Conservation (phyloP, 345 rosid genomes). For the Heritiera fomes region DNA sequence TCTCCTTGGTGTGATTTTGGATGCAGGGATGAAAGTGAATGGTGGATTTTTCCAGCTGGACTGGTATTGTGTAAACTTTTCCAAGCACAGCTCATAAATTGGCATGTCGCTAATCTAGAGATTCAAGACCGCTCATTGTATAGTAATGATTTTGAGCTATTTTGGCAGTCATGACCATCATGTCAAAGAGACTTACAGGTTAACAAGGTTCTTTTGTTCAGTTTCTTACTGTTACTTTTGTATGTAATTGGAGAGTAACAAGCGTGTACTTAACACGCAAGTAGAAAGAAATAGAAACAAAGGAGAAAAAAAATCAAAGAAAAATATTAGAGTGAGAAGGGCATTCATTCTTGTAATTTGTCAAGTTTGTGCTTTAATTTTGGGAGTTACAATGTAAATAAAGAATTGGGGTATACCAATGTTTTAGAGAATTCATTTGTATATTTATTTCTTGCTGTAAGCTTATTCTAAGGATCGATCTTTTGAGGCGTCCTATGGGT, state of each 20-base stretch:
- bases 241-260: slow-evolving; percentile 33
- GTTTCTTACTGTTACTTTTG: slow-evolving; percentile 17
- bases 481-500: background rate
- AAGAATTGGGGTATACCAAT: slow-evolving; percentile 15
- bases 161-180: slow-evolving; percentile 86
- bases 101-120: slow-evolving; percentile 96
- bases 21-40: slow-evolving; percentile 97
- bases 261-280: slow-evolving; percentile 31
- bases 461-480: background rate
- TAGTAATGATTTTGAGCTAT: slow-evolving; percentile 78
- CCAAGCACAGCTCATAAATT: slow-evolving; percentile 90
- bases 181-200: slow-evolving; percentile 20
- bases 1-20: slow-evolving; percentile 16
- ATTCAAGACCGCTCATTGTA: slow-evolving; percentile 99
- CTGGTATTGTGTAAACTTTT: slow-evolving; percentile 82
- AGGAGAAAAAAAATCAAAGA: slow-evolving; percentile 16
- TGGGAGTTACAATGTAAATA: slow-evolving; percentile 32
- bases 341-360: slow-evolving; percentile 33
- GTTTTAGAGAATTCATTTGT: slow-evolving; percentile 10
- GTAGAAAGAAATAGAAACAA: slow-evolving; percentile 33
- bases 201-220: slow-evolving; percentile 21
- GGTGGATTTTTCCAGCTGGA: slow-evolving; percentile 98
- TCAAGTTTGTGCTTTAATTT: background rate
- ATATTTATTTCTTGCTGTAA: background rate
- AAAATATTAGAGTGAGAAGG: slow-evolving; percentile 24